Evolutionary conservation across 352 stramenopile genomes (phyloP), one percentile per base, ranked within the genome.

Genomic region (Phytopythium chamaehyphon): DNA sequence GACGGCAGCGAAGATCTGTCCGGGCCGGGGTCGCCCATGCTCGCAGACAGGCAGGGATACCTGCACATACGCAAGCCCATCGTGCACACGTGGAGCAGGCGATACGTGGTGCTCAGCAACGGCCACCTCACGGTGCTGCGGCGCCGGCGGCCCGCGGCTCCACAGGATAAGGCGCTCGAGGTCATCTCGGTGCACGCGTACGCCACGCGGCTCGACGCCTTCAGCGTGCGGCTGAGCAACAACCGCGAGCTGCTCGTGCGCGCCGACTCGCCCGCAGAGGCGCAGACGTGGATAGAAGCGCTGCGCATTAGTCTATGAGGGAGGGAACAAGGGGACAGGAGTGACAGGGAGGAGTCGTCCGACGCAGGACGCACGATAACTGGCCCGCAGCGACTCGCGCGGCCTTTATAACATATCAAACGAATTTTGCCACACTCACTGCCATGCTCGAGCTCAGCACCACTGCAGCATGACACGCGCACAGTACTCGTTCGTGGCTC

Each of bases 241-340:
- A 55, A 78, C 73, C 83, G 76, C 64, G 66, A 86, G 37, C 47
- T 89, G 19, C 69, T 64, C 40, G 66, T 82, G 60, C 59, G 72
- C 47, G 63, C 74, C 0, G 59, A 66, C 8, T 68, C 80, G 36
- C 61, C 67, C 42, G 66, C 51, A 2, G 74, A 89, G 42, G 64
- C 59, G 33, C 60, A 78, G 24, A 60, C 65, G 53, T 88, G 77
- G 77, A 61, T 84, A 51, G 53, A 66, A 18, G 73, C 69, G 26
- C 56, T 88, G 18, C 46, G 46, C 33, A 72, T 75, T 50, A 84
- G 59, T 39, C 64, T 57, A 48, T 74, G 59, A 73, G 45, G 52
- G n/a, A n/a, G n/a, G n/a, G n/a, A 57, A 51, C 24, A 36, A 50
- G 35, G 39, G n/a, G n/a, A n/a, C n/a, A n/a, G n/a, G n/a, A n/a